These are phyloP conservation scores for Dactylellina sp. DNA, from an alignment of 2,329 filamentous ascomycete species.

Conservation along the genomic window DNA sequence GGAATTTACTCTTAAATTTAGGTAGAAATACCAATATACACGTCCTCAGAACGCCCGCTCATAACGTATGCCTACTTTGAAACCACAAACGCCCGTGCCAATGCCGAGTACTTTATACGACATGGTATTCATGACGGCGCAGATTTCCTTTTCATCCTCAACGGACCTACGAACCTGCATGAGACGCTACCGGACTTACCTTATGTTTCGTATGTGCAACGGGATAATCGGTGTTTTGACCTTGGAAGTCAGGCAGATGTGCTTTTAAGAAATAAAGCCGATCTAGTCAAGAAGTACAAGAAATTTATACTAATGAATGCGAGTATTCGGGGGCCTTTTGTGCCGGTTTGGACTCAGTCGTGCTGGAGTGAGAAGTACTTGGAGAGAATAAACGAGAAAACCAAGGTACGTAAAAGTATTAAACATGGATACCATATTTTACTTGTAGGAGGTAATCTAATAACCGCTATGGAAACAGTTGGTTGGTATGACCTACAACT, in stretches of 20 bases:
- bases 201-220: slow-evolving; percentile 62
- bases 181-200: slow-evolving; percentile 60
- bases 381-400: slow-evolving; percentile 60
- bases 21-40: not conserved
- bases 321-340: slow-evolving; percentile 63
- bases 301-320: slow-evolving; percentile 64
- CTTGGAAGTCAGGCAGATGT: slow-evolving; percentile 63
- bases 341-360: slow-evolving; percentile 62
- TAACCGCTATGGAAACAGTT: slow-evolving; percentile 59
- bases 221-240: slow-evolving; percentile 63
- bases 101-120: slow-evolving; percentile 63
- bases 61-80: slow-evolving; percentile 64
- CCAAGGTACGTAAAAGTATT: slow-evolving; percentile 61
- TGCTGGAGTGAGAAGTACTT: slow-evolving; percentile 64
- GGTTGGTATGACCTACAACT: slow-evolving; percentile 64
- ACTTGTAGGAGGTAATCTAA: not conserved
- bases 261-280: slow-evolving; percentile 59
- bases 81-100: slow-evolving; percentile 61
- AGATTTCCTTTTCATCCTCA: slow-evolving; percentile 65
- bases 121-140: slow-evolving; percentile 63
- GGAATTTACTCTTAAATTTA: not conserved
- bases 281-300: slow-evolving; percentile 62
- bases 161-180: slow-evolving; percentile 61
- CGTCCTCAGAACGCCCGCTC: slow-evolving; percentile 41
- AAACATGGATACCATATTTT: too few relatives aligned